Conservation (phyloP, 2,329 filamentous ascomycete species). For the Fusarium penzigii region DNA sequence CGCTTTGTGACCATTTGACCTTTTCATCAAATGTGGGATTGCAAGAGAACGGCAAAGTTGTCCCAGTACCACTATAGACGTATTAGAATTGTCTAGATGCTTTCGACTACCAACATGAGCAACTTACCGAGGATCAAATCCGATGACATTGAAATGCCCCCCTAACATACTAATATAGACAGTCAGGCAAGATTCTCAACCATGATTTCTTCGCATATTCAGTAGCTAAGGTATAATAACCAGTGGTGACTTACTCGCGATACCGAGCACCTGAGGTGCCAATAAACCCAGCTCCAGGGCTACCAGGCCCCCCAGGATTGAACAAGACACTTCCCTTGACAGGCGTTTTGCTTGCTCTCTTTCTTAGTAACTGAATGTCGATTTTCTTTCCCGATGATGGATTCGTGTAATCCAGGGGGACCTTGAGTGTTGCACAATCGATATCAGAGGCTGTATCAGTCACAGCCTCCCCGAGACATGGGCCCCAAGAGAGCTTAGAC, state of each 20-base stretch:
- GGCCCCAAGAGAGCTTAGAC: too few relatives aligned
- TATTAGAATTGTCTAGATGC: too few relatives aligned
- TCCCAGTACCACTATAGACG: slow-evolving; percentile 8
- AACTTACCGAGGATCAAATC: slow-evolving; percentile 15
- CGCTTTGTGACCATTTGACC: background rate
- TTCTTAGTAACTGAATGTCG: slow-evolving; percentile 33
- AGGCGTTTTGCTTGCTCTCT: slow-evolving; percentile 31
- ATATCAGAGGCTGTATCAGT: background rate
- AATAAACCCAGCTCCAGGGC: slow-evolving; percentile 9
- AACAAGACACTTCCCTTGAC: slow-evolving; percentile 40
- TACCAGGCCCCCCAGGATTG: slow-evolving; percentile 42
- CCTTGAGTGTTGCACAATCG: slow-evolving; percentile 38
- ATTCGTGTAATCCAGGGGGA: slow-evolving; percentile 43
- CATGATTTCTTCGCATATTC: too few relatives aligned
- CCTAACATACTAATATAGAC: slow-evolving; percentile 6
- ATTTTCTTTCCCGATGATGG: slow-evolving; percentile 28
- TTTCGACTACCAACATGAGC: background rate
- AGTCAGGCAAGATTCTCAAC: background rate
- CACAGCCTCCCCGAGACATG: too few relatives aligned
- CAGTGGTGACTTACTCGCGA: slow-evolving; percentile 9
- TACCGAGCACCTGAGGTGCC: background rate
- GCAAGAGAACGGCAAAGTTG: slow-evolving; percentile 12
- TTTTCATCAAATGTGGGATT: background rate
- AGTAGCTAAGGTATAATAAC: too few relatives aligned
- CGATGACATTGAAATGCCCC: slow-evolving; percentile 14